phyloP scores from a whole-genome alignment of 1,284 basidiomycete species.

The Sporisorium scitamineum region DNA sequence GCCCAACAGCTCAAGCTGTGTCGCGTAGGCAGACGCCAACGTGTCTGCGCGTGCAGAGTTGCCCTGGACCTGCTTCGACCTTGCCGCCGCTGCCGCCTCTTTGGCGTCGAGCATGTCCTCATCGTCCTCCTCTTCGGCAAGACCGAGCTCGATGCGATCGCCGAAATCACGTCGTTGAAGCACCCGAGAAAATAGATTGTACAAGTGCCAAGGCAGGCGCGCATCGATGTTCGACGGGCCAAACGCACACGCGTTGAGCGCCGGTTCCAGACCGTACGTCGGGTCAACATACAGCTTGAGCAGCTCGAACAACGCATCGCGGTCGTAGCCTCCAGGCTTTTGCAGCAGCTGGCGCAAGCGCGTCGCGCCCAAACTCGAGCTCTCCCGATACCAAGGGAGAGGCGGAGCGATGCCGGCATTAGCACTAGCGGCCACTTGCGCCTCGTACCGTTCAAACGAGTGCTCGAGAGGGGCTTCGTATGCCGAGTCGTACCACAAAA shows the following conservation, averaged over 20 bases:
- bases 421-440: conserved; percentile 56
- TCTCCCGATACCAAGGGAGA: conserved; percentile 67
- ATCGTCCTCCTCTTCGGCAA: conserved; percentile 68
- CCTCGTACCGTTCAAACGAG: conserved; percentile 79
- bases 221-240: conserved; percentile 82
- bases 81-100: background rate
- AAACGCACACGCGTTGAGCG: conserved; percentile 79
- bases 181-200: conserved; percentile 85
- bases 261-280: conserved; percentile 72
- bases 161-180: conserved; percentile 85
- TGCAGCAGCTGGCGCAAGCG: conserved; percentile 52
- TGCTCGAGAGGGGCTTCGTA: conserved; percentile 80
- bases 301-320: conserved; percentile 84
- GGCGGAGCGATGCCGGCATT: conserved; percentile 60
- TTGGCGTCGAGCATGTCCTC: conserved; percentile 74
- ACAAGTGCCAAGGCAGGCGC: conserved; percentile 91
- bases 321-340: conserved; percentile 44
- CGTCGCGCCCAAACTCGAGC: conserved; percentile 53
- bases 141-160: conserved; percentile 75
- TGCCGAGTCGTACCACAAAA: conserved; percentile 87
- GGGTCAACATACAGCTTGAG: conserved; percentile 79
- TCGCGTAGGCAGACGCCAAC: conserved; percentile 84
- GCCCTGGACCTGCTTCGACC: conserved; percentile 26
- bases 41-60: conserved; percentile 79
- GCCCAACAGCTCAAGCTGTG: conserved; percentile 84